Evolutionary conservation across 2,329 filamentous ascomycete species (phyloP).

Genomic region (Talaromyces marneffei): DNA sequence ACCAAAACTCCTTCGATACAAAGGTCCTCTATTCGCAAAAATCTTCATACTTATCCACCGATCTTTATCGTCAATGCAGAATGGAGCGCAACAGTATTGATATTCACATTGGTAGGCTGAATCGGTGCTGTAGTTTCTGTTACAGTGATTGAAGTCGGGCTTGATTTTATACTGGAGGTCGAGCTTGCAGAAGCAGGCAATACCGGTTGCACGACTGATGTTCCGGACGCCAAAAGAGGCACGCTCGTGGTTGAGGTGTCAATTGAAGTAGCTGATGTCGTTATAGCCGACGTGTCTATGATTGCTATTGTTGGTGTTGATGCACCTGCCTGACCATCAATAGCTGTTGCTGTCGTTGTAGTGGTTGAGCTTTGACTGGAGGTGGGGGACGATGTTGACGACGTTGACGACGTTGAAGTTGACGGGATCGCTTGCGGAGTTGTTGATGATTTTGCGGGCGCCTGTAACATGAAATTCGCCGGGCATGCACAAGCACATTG

Average conservation of each 20-base stretch:
- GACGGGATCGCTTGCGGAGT: neutral
- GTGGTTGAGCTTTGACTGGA: neutral
- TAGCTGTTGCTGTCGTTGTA: neutral
- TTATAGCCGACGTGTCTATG: neutral
- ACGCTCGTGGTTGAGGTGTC: neutral
- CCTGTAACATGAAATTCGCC: neutral
- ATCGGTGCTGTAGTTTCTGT: neutral
- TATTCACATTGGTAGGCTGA: slow-evolving; percentile 2
- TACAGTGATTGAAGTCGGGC: neutral
- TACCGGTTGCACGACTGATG: neutral
- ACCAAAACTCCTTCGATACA: neutral
- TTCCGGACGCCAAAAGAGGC: neutral
- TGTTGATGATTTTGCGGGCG: neutral
- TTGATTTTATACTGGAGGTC: neutral
- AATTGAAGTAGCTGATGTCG: neutral
- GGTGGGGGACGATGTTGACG: neutral
- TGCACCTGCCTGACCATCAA: neutral
- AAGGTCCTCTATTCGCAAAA: neutral
- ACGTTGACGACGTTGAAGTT: neutral
- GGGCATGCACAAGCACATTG: slow-evolving; percentile 13
- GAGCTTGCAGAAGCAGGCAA: neutral
- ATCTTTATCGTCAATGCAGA: slow-evolving; percentile 12
- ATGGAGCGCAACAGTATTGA: slow-evolving; percentile 9
- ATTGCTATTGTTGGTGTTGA: neutral
- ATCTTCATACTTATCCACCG: neutral